These are phyloP conservation scores for Roridomyces roridus DNA, from an alignment of 768 basidiomycete genomes.

Conservation along the genomic window DNA sequence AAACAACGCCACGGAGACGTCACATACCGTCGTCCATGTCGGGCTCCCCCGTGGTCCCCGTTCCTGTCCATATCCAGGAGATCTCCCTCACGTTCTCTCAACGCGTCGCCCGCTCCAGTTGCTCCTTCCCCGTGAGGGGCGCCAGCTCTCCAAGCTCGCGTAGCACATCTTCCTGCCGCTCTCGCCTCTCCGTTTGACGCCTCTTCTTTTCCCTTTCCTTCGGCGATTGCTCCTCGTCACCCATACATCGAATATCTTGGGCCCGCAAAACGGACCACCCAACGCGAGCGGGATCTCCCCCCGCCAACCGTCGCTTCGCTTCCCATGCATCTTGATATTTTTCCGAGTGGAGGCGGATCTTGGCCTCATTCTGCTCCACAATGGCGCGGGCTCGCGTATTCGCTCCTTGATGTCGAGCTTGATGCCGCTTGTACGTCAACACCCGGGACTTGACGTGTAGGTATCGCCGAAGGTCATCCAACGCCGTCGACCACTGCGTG, in stretches of 20 bases:
- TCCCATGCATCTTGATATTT: conserved; percentile 1
- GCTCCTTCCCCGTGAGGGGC: too few relatives aligned
- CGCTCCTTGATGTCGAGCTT: background rate
- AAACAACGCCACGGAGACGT: too few relatives aligned
- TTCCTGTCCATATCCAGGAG: too few relatives aligned
- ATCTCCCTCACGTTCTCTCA: too few relatives aligned
- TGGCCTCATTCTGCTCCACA: background rate
- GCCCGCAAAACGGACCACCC: background rate
- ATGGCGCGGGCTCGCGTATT: background rate
- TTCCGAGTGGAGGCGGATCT: background rate
- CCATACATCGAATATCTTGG: background rate
- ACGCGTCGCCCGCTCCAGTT: too few relatives aligned
- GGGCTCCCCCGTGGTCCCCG: too few relatives aligned
- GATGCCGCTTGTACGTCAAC: background rate
- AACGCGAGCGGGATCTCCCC: background rate
- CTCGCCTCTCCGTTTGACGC: too few relatives aligned
- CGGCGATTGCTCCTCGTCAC: background rate
- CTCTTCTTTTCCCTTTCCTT: too few relatives aligned
- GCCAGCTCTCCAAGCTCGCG: too few relatives aligned
- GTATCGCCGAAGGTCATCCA: conserved; percentile 23
- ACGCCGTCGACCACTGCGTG: conserved; percentile 28
- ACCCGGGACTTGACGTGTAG: conserved; percentile 19
- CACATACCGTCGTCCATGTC: too few relatives aligned
- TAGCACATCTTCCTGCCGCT: too few relatives aligned
- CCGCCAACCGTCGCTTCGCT: background rate